phyloP scores from a whole-genome alignment of 768 basidiomycete genomes.

The Daedalea quercina region DNA sequence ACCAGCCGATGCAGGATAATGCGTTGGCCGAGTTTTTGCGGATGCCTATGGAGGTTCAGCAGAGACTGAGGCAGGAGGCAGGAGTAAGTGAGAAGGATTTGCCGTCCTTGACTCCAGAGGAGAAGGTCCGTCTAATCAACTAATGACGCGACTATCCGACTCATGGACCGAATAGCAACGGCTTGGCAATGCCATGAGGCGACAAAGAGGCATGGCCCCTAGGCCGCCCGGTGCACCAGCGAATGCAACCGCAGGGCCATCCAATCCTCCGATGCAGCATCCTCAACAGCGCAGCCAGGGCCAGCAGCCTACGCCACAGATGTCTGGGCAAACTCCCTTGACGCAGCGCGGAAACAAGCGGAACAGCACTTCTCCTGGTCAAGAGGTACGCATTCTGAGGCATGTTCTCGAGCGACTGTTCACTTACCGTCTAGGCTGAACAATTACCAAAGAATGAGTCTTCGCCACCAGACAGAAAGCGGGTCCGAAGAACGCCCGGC shows the following conservation, averaged over 20 bases:
- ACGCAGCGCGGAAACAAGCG: conserved; percentile 22
- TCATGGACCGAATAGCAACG: conserved; percentile 9
- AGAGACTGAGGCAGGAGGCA: conserved; percentile 34
- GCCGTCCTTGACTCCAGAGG: conserved; percentile 33
- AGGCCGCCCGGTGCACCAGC: conserved; percentile 20
- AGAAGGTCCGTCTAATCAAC: conserved; percentile 45
- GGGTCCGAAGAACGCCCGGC: conserved; percentile 20
- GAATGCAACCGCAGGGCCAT: conserved; percentile 36
- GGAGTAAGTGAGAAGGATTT: conserved; percentile 42
- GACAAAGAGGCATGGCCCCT: background rate
- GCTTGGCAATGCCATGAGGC: background rate
- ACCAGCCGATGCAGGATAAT: conserved; percentile 13
- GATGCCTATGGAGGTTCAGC: conserved; percentile 31
- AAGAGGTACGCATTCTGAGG: conserved; percentile 20
- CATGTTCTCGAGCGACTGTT: background rate
- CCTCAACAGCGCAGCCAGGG: conserved; percentile 26
- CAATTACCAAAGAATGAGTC: conserved; percentile 23
- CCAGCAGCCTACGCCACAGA: conserved; percentile 30
- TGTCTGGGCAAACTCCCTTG: conserved; percentile 33
- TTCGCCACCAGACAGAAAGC: conserved; percentile 27
- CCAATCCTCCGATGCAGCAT: conserved; percentile 24
- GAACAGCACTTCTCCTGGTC: conserved; percentile 29
- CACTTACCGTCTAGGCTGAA: conserved; percentile 17
- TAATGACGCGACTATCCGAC: background rate
- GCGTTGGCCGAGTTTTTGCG: conserved; percentile 36